Percentiles rank a stretch among this genome's conserved stretches.
phyloP scores from a whole-genome alignment of 345 rosid species.

The Noccaea caerulescens region DNA sequence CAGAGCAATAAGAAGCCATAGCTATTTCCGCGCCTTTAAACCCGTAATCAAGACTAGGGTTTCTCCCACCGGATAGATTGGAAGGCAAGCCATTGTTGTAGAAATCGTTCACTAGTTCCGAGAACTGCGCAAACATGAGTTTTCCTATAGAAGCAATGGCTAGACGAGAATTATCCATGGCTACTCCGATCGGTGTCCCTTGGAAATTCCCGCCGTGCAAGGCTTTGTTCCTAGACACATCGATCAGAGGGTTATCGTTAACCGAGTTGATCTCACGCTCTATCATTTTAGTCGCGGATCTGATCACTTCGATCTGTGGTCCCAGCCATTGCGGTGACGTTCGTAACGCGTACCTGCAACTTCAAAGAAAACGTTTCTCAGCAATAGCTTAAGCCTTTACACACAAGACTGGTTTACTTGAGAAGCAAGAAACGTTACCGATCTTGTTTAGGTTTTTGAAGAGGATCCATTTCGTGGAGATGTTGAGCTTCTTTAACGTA shows the following conservation, averaged over 20 bases:
- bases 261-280: slow-evolving; percentile 76
- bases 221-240: slow-evolving; percentile 71
- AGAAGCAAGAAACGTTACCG: slow-evolving; percentile 29
- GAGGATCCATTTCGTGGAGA: slow-evolving; percentile 57
- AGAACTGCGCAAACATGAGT: slow-evolving; percentile 66
- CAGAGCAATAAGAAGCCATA: slow-evolving; percentile 73
- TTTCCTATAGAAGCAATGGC: slow-evolving; percentile 73
- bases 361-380: not conserved
- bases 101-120: slow-evolving; percentile 74
- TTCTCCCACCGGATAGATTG: slow-evolving; percentile 64
- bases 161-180: slow-evolving; percentile 71
- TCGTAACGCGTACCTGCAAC: slow-evolving; percentile 51
- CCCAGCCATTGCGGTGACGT: slow-evolving; percentile 73
- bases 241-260: slow-evolving; percentile 72
- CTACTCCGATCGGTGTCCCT: slow-evolving; percentile 73
- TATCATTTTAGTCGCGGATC: slow-evolving; percentile 56
- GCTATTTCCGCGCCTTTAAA: slow-evolving; percentile 82
- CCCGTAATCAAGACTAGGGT: slow-evolving; percentile 79
- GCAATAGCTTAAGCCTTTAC: not conserved
- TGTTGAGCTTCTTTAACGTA: slow-evolving; percentile 54
- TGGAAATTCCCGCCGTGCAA: slow-evolving; percentile 76
- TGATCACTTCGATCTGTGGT: slow-evolving; percentile 63
- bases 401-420: slow-evolving; percentile 6
- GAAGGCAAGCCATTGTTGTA: slow-evolving; percentile 84
- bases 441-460: slow-evolving; percentile 65